Evolutionary conservation across 768 basidiomycete species (phyloP), one percentile per base, ranked within the genome.

Genomic region (Suillus hirtellus): DNA sequence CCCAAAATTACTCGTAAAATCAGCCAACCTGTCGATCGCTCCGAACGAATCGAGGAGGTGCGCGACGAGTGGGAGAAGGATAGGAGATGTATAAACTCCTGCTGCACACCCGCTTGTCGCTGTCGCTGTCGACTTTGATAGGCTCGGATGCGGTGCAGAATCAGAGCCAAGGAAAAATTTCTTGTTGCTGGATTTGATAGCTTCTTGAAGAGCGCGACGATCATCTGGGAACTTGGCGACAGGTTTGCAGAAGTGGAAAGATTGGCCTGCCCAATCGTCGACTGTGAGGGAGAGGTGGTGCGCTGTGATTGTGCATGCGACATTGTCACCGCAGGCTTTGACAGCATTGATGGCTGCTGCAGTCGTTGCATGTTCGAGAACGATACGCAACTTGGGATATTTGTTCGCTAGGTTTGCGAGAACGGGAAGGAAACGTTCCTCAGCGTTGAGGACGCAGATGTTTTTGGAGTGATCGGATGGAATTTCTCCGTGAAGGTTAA

Each of bases 141-240:
- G 73, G 37, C 83, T 82, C 5, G 91, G 88, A 75, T 99, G 97
- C 46, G 97, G 97, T 1, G 97, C 97, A 35, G 92, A 95, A 77
- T 99, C 97, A 19, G 93, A 96, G 21, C 97, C 97, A 61, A 99
- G 82, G 2, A 59, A 38, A 56, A 46, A 49, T 42, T 38, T 31
- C 27, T 60, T 62, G 78, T 49, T 64, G 90, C 93, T 93, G 80
- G 92, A 85, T 66, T 76, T 80, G 53, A 97, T 83, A 35, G 95
- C 87, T 24, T 90, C 82, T 59, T 86, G 84, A 63, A 99, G 77
- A 15, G 96, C 95, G 69, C 86, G 76, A 17, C 96, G 84, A 73
- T 99, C 97, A 67, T 91, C 89, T 2, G 96, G 96, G 73, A 87
- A 95, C 77, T 99, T 99, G 14, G 97, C 95, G 24, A 99, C 91